A percentile compares a stretch with the other conserved stretches of the same genome.
phyloP scores from a whole-genome alignment of 345 rosid genomes.

The Camelina hispida region DNA sequence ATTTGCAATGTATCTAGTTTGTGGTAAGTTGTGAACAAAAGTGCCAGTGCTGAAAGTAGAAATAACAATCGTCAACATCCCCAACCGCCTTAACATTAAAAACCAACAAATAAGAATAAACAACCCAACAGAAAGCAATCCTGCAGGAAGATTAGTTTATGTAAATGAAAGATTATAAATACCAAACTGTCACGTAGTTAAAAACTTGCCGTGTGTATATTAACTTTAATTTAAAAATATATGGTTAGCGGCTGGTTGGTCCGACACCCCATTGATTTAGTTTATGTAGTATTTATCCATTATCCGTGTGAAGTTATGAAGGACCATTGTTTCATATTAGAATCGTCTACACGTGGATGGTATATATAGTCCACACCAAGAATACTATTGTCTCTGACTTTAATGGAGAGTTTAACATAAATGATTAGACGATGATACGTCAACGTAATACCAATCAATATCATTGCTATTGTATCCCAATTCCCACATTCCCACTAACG shows the following conservation, averaged over 20 bases:
- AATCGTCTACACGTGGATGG: slow-evolving; percentile 9
- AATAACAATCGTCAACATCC: slow-evolving; percentile 10
- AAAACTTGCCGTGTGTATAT: slow-evolving; percentile 19
- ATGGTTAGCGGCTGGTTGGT: slow-evolving; percentile 44
- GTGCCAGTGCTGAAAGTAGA: neutral
- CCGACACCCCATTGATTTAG: slow-evolving; percentile 22
- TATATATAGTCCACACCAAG: slow-evolving; percentile 2
- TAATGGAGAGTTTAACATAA: neutral
- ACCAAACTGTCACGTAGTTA: slow-evolving; percentile 23
- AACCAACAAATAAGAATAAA: neutral
- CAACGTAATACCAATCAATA: neutral
- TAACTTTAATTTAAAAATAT: neutral
- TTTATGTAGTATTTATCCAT: neutral
- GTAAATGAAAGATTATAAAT: slow-evolving; percentile 8
- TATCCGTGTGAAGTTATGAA: neutral
- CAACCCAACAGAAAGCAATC: slow-evolving; percentile 23
- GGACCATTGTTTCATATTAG: slow-evolving; percentile 14
- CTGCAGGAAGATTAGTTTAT: slow-evolving; percentile 11
- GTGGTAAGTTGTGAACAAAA: neutral
- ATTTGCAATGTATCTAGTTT: neutral
- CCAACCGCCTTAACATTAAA: slow-evolving; percentile 24
- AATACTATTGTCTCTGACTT: neutral
- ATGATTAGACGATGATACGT: slow-evolving; percentile 3
- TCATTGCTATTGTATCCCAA: neutral
- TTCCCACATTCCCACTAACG: neutral